Evolutionary conservation across 1,139 yeast species (phyloP), one percentile per base, ranked within the genome.

Genomic region (Kodamaea alishanica): DNA sequence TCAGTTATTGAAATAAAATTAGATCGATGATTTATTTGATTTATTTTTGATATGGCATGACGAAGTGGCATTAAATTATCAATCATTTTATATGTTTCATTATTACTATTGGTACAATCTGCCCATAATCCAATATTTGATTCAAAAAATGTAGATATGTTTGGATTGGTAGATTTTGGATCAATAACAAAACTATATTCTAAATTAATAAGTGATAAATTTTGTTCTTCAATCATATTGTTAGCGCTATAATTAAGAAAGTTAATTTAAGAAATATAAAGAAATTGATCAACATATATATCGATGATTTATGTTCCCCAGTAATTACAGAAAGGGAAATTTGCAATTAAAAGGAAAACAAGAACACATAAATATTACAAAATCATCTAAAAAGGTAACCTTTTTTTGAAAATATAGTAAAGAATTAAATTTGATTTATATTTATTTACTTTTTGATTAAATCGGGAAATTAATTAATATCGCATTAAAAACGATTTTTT

Each of bases 121-220:
- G 33, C 33, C 75, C 75, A 70, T 35, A 65, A 53, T 6, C 70
- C 70, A 33, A 48, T 52, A 33, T 56, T 51, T 20, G 73, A 59
- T 45, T 60, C 65, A 43, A 54, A 68, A 23, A 48, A 51, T 9
- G 61, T 54, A 12, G 51, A 48, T 25, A 44, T 40, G 24, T 47
- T 49, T 22, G 70, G 63, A 37, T 56, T 57, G 20, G 46, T 49
- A 22, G 41, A 39, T 24, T 47, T 48, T 11, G 73, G 67, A 40
- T 60, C 60, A 26, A 61, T 49, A 38, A 67, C 49, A 46, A 58
- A 66, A 33, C 67, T 61, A 48, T 70, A 69, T 47, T 64, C 68
- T 40, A 71, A 56, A 30, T 69, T 67, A 43, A 65, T 57, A 24
- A 56, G 42, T 33, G 53, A 50, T 30, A 54, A 44, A 44, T 51